Evolutionary conservation across 2,329 filamentous ascomycete genomes (phyloP), one percentile per base, ranked within the genome.

Genomic region (Rosellinia necatrix): DNA sequence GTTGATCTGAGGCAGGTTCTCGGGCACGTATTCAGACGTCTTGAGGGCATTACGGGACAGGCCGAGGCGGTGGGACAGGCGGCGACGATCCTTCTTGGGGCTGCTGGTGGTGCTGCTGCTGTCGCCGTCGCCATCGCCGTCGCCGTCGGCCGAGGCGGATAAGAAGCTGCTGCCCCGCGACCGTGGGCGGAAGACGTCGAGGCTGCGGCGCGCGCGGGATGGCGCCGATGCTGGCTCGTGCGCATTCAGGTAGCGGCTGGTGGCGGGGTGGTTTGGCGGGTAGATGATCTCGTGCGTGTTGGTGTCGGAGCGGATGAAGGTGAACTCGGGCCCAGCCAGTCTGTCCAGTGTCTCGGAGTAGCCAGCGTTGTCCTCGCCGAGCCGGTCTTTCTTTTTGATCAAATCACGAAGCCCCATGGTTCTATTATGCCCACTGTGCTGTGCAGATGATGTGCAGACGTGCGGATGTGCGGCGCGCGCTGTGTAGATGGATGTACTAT

Each of bases 271-370:
- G 65, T 61, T 71, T 6, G 91, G 89, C 9, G 90, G 89, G 53
- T 85, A 79, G 70, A 96, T 90, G 63, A 88, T 77, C 72, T 97
- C 91, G 70, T 92, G 83, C 1, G 87, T 86, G 62, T 86, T 76
- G 1, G 92, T 96, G 69, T 96, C 93, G 62, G 90, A 88, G 59
- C 92, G 88, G 68, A 94, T 81, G 75, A 97, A 91, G 61, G 82
- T 91, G 76, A 97, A 91, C 64, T 90, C 86, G 54, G 88, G 86
- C 1, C 78, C 71, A 48, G 70, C 69, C 35, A 76, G 70, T 51
- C 66, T 71, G 40, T 71, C 64, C 49, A 74, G 66, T 17, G 74
- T 72, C 58, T 73, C 71, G 59, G 72, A 66, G 58, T 75, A 71
- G 58, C 69, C 65, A n/a, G 70, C 57, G 30, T 71, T 64, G 38